Conservation (phyloP, 176 grass and related monocot genomes). For the Olyra latifolia region DNA sequence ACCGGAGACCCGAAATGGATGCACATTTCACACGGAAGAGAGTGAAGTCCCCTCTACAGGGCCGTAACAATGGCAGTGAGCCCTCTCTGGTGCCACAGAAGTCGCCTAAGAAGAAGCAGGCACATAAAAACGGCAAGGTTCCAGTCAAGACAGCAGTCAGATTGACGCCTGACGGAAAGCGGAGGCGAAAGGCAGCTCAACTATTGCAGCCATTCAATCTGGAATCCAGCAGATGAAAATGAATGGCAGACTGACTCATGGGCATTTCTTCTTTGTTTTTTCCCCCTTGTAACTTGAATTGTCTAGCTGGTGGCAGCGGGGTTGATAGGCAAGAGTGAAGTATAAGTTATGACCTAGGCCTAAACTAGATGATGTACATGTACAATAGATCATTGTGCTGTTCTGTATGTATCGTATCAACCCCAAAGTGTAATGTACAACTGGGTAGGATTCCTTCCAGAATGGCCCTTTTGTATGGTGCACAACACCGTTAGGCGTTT, state of each 20-base stretch:
- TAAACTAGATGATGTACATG: slow-evolving; percentile 50
- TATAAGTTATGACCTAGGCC: slow-evolving; percentile 26
- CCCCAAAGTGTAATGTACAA: slow-evolving; percentile 31
- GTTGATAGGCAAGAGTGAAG: neutral
- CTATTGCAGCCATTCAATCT: slow-evolving; percentile 35
- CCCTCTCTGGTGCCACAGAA: slow-evolving; percentile 18
- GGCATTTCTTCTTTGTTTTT: neutral
- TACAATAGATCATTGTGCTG: slow-evolving; percentile 31
- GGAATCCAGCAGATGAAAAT: slow-evolving; percentile 38
- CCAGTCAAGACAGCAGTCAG: slow-evolving; percentile 49
- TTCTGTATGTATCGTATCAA: slow-evolving; percentile 32
- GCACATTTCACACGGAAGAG: slow-evolving; percentile 61
- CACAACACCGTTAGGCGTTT: neutral
- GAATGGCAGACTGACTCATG: slow-evolving; percentile 22
- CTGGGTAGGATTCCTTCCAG: neutral
- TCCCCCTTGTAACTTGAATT: slow-evolving; percentile 5
- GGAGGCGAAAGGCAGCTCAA: slow-evolving; percentile 53
- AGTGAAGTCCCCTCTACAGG: slow-evolving; percentile 60
- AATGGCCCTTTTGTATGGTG: slow-evolving; percentile 11
- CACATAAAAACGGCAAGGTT: slow-evolving; percentile 52
- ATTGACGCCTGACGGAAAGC: slow-evolving; percentile 84
- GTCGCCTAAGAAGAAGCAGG: slow-evolving; percentile 44
- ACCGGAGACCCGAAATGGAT: slow-evolving; percentile 32
- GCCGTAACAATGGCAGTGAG: neutral
- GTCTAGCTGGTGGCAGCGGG: neutral